Evolutionary conservation across 306 rosid genomes (phyloP).

Genomic region (Sesbania bispinosa): DNA sequence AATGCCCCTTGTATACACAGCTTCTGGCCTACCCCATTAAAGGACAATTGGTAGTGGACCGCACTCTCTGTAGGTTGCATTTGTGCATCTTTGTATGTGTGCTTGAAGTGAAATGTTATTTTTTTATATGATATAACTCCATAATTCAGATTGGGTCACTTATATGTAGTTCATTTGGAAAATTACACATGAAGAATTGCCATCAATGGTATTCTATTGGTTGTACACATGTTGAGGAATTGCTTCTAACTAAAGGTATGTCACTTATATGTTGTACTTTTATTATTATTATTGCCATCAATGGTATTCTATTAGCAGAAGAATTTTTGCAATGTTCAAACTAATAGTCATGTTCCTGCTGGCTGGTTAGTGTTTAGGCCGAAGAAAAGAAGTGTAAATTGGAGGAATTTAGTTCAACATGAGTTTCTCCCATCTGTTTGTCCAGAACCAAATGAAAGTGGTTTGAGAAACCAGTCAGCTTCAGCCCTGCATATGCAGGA

Average conservation of each 20-base stretch:
- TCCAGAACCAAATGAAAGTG: slow-evolving; percentile 45
- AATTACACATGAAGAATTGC: not conserved
- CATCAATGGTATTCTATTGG: too few species aligned
- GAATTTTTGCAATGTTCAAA: too few species aligned
- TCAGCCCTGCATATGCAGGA: slow-evolving; percentile 61
- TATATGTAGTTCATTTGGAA: not conserved
- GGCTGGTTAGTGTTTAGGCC: too few species aligned
- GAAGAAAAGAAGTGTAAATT: too few species aligned
- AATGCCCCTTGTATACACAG: not conserved
- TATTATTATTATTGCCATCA: too few species aligned
- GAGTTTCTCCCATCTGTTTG: slow-evolving; percentile 73
- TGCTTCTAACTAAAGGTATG: too few species aligned
- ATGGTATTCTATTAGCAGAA: too few species aligned
- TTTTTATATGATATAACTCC: not conserved
- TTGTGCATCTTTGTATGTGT: slow-evolving; percentile 10
- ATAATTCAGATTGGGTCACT: not conserved
- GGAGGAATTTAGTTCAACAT: slow-evolving; percentile 87
- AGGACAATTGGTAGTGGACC: slow-evolving; percentile 7
- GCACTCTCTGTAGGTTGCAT: not conserved
- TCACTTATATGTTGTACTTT: too few species aligned
- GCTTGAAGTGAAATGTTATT: not conserved
- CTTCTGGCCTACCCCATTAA: not conserved
- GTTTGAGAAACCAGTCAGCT: slow-evolving; percentile 45
- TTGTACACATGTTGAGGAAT: too few species aligned
- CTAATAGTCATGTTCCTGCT: too few species aligned